Evolutionary conservation across 179 eudicot species (phyloP), one percentile per base, ranked within the genome.

Genomic region (Actinidia polygama): DNA sequence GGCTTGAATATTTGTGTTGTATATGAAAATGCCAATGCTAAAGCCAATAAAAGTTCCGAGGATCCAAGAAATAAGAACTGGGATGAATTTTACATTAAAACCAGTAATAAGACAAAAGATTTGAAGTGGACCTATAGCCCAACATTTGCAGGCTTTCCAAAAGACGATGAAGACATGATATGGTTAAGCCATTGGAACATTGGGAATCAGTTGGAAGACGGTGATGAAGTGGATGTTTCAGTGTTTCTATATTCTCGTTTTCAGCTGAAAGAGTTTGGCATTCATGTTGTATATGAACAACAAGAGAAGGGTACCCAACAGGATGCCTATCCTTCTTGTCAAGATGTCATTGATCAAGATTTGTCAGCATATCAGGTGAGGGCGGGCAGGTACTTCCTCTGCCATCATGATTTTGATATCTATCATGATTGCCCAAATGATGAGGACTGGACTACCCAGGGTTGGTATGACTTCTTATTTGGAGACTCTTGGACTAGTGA

Each of bases 101-200:
- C 66, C 14, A 79, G 59, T 16, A 79, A 79, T 21, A 64, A 50
- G 24, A 79, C 73, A 15, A 79, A 66, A 61, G 73, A 61, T 66
- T 15, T 79, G 18, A 53, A 62, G 7, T 79, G 81, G 81, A 67
- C 18, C 61, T 79, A 79, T 64, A 44, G 81, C 61, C 81, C 81
- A n/a, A 79, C 74, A 1, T 19, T 44, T 26, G n/a, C n/a, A n/a
- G n/a, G n/a, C n/a, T n/a, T n/a, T n/a, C n/a, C 51, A n/a, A n/a
- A 77, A 2, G 80, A 53, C 24, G 59, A 75, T 3, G 64, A 40
- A 58, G 68, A 77, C 10, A 44, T 77, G 53, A 4, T 77, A 58
- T 77, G 80, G 80, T 44, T 77, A 59, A 77, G 80, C 69, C 68
- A 77, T 59, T 77, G 80, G 80, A 57, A 44, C 10, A 4, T 58